Conservation (phyloP, 345 rosid species). For the Lepidium aucheri region DNA sequence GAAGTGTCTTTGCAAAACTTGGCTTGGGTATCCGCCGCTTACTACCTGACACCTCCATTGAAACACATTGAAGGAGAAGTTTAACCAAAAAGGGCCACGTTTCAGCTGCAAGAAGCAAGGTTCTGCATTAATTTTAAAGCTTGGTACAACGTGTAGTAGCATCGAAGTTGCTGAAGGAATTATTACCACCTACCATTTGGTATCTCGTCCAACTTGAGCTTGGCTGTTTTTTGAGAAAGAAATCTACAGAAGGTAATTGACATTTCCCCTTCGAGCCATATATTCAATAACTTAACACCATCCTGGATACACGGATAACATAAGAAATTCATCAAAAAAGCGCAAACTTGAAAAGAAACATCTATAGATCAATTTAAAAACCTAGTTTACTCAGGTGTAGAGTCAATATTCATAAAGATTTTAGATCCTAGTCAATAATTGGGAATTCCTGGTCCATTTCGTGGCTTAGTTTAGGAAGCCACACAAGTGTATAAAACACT, state of each 20-base stretch:
- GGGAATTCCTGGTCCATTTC: neutral
- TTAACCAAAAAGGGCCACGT: constrained; percentile 78
- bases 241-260: constrained; percentile 54
- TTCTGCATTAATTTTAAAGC: constrained; percentile 2
- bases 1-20: constrained; percentile 56
- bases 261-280: constrained; percentile 74
- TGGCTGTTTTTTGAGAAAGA: constrained; percentile 56
- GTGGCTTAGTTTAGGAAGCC: neutral
- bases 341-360: neutral
- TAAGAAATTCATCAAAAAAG: neutral
- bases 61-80: constrained; percentile 60
- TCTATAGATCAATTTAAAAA: neutral
- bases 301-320: constrained; percentile 39
- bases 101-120: constrained; percentile 56
- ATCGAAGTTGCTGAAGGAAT: neutral
- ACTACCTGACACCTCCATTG: constrained; percentile 63
- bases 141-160: neutral
- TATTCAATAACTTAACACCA: constrained; percentile 68
- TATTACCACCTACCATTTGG: constrained; percentile 52
- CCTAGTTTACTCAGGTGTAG: neutral
- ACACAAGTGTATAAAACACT: neutral
- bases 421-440: neutral
- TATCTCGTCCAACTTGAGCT: constrained; percentile 56
- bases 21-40: constrained; percentile 63
- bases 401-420: neutral